Conservation (phyloP, 176 grass and related monocot genomes). For the Oryza brachyantha region DNA sequence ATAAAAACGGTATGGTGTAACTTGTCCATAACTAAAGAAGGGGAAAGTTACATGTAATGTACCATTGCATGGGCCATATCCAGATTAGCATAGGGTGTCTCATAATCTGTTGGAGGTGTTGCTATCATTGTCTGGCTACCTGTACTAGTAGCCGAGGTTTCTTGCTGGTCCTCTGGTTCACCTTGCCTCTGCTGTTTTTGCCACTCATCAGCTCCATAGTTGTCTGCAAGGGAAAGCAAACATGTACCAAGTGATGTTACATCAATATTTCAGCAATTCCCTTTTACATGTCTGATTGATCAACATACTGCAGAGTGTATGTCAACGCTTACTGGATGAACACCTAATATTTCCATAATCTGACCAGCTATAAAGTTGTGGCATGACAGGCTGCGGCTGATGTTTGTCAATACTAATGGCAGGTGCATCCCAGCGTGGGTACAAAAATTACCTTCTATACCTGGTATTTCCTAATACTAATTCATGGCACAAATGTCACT, state of each 20-base stretch:
- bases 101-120: constrained; percentile 47
- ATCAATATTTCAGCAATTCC: background rate
- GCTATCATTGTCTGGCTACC: constrained; percentile 42
- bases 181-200: constrained; percentile 35
- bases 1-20: background rate
- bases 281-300: background rate
- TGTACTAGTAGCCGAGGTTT: constrained; percentile 35
- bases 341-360: background rate
- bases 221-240: constrained; percentile 15
- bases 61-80: constrained; percentile 47
- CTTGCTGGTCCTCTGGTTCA: constrained; percentile 37
- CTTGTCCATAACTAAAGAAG: background rate
- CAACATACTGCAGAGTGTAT: background rate
- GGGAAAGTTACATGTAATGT: background rate
- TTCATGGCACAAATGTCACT: background rate
- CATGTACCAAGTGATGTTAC: background rate
- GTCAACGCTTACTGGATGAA: background rate
- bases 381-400: background rate
- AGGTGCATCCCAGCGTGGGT: background rate
- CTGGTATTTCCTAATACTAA: background rate
- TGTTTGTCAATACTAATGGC: background rate
- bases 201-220: constrained; percentile 32
- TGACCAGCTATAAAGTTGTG: background rate
- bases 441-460: background rate
- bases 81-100: constrained; percentile 39